These are phyloP conservation scores for Thermoascus crustaceus DNA, from an alignment of 2,329 filamentous ascomycete species.

Conservation along the genomic window DNA sequence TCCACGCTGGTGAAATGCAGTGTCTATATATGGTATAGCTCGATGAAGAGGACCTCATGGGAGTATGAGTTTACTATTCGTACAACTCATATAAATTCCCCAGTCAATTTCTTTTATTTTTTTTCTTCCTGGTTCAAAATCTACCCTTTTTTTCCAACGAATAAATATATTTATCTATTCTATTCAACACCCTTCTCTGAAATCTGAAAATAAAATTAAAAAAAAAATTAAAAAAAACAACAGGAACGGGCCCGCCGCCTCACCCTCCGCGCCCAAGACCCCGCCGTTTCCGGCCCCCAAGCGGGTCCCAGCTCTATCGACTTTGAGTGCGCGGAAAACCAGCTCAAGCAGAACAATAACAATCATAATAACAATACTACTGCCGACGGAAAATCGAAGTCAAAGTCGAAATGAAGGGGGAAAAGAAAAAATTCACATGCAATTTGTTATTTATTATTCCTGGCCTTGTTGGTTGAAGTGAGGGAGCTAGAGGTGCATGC, in stretches of 20 bases:
- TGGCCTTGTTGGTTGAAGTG: no score
- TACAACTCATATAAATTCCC: no score
- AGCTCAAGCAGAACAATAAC: constrained; percentile 3
- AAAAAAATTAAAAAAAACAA: background rate
- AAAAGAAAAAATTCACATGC: no score
- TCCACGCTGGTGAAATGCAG: no score
- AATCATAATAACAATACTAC: no score
- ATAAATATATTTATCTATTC: background rate
- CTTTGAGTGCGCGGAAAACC: constrained; percentile 20
- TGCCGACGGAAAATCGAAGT: background rate
- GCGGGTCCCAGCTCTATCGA: constrained; percentile 19
- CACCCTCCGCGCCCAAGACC: constrained; percentile 18
- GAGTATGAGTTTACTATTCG: no score
- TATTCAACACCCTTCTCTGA: background rate
- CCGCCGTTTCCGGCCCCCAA: constrained; percentile 19
- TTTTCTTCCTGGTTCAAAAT: no score
- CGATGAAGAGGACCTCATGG: no score
- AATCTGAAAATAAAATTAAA: background rate
- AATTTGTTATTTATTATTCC: no score
- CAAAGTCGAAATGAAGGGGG: background rate
- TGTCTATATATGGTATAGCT: no score
- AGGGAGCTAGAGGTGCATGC: no score
- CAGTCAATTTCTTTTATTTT: background rate
- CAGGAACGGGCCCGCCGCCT: constrained; percentile 20
- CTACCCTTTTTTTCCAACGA: no score